phyloP scores from a whole-genome alignment of 208 protist genomes.

The Wallacemonas sp. region DNA sequence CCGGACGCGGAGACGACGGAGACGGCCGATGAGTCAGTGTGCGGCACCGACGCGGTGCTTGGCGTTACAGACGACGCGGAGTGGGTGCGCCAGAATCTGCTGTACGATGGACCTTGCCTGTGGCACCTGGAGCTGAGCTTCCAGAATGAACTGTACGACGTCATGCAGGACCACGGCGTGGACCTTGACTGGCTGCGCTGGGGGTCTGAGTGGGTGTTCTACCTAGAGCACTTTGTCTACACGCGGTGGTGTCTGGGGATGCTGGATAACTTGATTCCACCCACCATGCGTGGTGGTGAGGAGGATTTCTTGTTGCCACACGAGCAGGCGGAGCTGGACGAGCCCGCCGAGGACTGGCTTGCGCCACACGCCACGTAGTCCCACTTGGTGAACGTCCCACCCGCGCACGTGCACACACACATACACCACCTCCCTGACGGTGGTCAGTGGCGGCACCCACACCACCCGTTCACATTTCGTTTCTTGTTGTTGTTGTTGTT shows the following conservation, averaged over 20 bases:
- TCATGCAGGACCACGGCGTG: slow-evolving; percentile 86
- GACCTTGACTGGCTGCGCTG: slow-evolving; percentile 70
- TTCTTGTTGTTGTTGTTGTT: no score
- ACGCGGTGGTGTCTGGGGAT: slow-evolving; percentile 61
- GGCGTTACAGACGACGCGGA: slow-evolving; percentile 46
- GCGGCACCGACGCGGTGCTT: slow-evolving; percentile 16
- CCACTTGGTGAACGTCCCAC: neutral
- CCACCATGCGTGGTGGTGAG: slow-evolving; percentile 40
- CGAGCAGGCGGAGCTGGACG: slow-evolving; percentile 47
- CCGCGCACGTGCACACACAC: no score
- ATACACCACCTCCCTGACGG: no score
- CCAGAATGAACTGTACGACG: slow-evolving; percentile 82
- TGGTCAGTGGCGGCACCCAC: no score
- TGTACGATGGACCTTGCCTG: slow-evolving; percentile 84
- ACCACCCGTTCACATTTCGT: no score
- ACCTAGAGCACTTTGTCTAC: slow-evolving; percentile 70
- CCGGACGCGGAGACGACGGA: neutral
- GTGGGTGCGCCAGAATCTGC: slow-evolving; percentile 50
- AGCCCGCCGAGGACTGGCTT: slow-evolving; percentile 66
- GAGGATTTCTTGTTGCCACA: slow-evolving; percentile 58
- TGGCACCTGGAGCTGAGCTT: slow-evolving; percentile 83
- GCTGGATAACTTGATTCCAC: slow-evolving; percentile 67
- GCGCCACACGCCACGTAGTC: slow-evolving; percentile 27
- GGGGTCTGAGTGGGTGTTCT: slow-evolving; percentile 75
- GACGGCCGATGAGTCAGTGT: slow-evolving; percentile 1